A percentile compares a stretch with the other conserved stretches of the same genome.
These are phyloP conservation scores for Gossypium aridum DNA, from an alignment of 441 rosid species.

Conservation along the genomic window DNA sequence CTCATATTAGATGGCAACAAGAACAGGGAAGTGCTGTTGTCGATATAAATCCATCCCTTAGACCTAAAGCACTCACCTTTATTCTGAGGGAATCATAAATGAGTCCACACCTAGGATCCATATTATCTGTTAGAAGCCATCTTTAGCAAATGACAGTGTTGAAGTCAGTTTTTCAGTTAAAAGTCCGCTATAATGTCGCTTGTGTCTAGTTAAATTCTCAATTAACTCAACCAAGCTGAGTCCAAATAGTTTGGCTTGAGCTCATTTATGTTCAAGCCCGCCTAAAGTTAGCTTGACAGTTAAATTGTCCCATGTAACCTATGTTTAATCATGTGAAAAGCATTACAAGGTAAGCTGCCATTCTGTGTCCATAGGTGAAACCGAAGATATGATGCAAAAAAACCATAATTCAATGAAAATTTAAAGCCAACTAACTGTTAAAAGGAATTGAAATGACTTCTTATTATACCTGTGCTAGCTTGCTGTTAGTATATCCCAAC, in stretches of 20 bases:
- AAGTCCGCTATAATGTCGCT: background rate
- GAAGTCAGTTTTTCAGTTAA: background rate
- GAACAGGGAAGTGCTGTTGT: background rate
- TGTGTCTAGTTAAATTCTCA: background rate
- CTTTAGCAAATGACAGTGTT: background rate
- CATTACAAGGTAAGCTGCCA: background rate
- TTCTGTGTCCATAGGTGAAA: background rate
- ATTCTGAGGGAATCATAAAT: background rate
- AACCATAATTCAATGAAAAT: background rate
- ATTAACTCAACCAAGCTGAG: background rate
- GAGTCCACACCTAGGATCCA: background rate
- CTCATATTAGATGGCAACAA: background rate
- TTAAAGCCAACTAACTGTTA: background rate
- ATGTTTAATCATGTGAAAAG: background rate
- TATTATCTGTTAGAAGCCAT: background rate
- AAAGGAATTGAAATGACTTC: background rate
- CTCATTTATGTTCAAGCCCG: background rate
- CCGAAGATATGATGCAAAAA: background rate
- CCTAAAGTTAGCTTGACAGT: background rate
- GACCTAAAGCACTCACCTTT: background rate
- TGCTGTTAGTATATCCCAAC: slow-evolving; percentile 80
- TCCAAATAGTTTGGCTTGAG: background rate
- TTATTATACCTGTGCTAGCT: slow-evolving; percentile 82
- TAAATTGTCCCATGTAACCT: background rate
- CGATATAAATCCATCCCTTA: background rate